phyloP scores from a whole-genome alignment of 345 rosid genomes.

The Adansonia digitata region DNA sequence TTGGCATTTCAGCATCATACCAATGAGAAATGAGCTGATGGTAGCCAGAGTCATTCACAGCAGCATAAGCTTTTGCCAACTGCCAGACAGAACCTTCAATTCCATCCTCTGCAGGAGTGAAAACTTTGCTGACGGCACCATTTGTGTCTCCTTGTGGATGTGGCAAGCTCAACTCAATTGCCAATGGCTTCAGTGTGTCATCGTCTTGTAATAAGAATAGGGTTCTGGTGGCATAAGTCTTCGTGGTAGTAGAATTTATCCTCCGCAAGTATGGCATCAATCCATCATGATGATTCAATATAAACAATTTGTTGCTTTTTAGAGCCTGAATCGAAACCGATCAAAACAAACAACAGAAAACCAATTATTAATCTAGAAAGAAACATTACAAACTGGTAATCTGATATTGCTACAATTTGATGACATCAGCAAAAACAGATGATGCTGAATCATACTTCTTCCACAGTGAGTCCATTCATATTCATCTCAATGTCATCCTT shows the following conservation, averaged over 20 bases:
- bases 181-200: conserved; percentile 69
- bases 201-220: conserved; percentile 62
- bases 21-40: conserved; percentile 93
- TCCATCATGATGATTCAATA: conserved; percentile 77
- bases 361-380: not conserved
- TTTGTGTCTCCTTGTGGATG: conserved; percentile 68
- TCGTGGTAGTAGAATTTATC: conserved; percentile 71
- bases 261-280: conserved; percentile 63
- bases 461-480: conserved; percentile 62
- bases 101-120: conserved; percentile 60
- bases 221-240: conserved; percentile 82
- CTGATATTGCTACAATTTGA: not conserved
- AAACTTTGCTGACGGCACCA: conserved; percentile 71
- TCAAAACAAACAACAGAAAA: conserved; percentile 6
- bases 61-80: conserved; percentile 85
- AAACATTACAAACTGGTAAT: not conserved
- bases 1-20: conserved; percentile 30
- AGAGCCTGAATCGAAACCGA: conserved; percentile 43
- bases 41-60: conserved; percentile 84
- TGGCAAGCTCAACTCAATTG: conserved; percentile 82
- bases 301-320: conserved; percentile 47
- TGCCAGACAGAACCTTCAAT: conserved; percentile 73
- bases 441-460: conserved; percentile 35
- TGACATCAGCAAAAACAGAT: not conserved
- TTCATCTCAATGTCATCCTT: conserved; percentile 43